Conservation (phyloP, 805 yeast species). For the Ogataea nakhonphanomensis region DNA sequence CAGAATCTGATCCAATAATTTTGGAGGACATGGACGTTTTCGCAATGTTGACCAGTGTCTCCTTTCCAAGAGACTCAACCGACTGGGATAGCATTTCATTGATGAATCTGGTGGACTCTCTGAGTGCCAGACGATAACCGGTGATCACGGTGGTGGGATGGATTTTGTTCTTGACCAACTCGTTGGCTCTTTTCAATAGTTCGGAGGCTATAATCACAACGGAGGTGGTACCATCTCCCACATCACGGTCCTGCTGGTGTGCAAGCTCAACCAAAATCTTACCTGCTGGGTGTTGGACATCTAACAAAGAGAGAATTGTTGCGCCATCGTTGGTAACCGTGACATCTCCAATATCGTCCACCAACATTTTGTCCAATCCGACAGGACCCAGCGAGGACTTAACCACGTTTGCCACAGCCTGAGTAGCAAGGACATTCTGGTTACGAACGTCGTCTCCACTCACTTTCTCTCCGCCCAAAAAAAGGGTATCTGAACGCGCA, state of each 20-base stretch:
- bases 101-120: constrained; percentile 86
- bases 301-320: constrained; percentile 82
- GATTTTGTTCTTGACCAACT: constrained; percentile 84
- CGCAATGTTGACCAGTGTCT: constrained; percentile 85
- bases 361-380: constrained; percentile 97
- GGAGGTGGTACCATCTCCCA: constrained; percentile 97
- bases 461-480: constrained; percentile 92
- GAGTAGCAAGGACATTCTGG: constrained; percentile 94
- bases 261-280: constrained; percentile 95
- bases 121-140: constrained; percentile 89
- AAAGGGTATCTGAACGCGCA: constrained; percentile 87
- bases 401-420: constrained; percentile 76
- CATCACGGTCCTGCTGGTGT: constrained; percentile 98
- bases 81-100: constrained; percentile 79
- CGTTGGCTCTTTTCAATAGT: constrained; percentile 87
- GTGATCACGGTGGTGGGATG: constrained; percentile 98
- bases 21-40: constrained; percentile 96
- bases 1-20: constrained; percentile 91
- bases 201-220: constrained; percentile 96
- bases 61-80: constrained; percentile 77
- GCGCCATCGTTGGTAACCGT: constrained; percentile 99
- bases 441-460: constrained; percentile 96
- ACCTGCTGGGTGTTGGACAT: constrained; percentile 99
- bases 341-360: constrained; percentile 98
- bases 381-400: constrained; percentile 97